Evolutionary conservation across 495 filamentous ascomycete genomes (phyloP).

Genomic region (Sabuloglossum arenarium): DNA sequence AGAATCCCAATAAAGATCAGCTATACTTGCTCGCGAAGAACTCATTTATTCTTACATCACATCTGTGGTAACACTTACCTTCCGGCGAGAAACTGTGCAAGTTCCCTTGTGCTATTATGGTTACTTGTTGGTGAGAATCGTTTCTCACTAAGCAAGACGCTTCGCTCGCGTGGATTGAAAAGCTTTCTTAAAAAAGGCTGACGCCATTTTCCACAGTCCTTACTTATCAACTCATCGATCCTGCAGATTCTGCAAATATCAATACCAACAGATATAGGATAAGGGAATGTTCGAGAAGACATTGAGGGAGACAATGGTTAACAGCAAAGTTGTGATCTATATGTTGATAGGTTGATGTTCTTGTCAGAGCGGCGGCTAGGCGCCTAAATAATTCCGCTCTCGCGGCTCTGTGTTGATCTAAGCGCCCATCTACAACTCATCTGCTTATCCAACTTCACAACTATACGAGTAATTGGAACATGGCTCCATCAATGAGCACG

Average conservation of each 20-base stretch:
- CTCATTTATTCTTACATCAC: background rate
- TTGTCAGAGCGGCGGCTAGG: too few species aligned
- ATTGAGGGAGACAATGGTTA: background rate
- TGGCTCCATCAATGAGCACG: too few species aligned
- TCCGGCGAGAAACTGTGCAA: conserved; percentile 25
- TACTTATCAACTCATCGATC: conserved; percentile 18
- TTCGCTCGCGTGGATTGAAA: conserved; percentile 9
- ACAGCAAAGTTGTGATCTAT: background rate
- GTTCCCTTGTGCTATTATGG: background rate
- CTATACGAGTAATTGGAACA: too few species aligned
- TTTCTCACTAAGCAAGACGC: background rate
- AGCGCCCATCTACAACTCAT: too few species aligned
- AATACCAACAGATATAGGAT: conserved; percentile 28
- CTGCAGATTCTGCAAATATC: conserved; percentile 32
- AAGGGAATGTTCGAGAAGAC: conserved; percentile 23
- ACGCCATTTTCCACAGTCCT: conserved; percentile 5
- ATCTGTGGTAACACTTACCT: conserved; percentile 19
- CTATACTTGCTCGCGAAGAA: conserved; percentile 1
- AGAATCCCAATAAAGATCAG: background rate
- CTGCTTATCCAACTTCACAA: too few species aligned
- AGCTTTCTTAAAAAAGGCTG: conserved; percentile 21
- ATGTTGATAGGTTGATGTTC: background rate
- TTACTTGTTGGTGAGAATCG: conserved; percentile 3
- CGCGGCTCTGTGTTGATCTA: too few species aligned
- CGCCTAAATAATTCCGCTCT: too few species aligned